Conservation (phyloP, 345 rosid genomes). For the Hypericum androsaemum region DNA sequence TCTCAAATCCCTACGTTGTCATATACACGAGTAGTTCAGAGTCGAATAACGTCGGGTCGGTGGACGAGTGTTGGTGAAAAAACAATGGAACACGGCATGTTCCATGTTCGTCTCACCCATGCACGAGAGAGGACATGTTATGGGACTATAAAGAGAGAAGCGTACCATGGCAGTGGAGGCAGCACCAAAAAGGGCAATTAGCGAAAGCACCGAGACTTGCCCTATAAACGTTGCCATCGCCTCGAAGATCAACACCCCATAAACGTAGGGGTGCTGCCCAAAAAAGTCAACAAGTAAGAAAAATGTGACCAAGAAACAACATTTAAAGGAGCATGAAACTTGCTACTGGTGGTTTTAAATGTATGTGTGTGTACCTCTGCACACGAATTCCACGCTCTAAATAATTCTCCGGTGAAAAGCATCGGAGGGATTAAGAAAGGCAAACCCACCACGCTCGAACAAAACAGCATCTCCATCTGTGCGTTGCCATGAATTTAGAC, state of each 20-base stretch:
- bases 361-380: constrained; percentile 53
- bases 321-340: no score
- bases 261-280: constrained; percentile 71
- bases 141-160: background rate
- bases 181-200: constrained; percentile 90
- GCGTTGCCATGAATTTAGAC: no score
- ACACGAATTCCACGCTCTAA: constrained; percentile 89
- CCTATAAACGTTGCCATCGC: constrained; percentile 95
- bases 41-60: no score
- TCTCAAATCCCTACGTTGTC: no score
- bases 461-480: constrained; percentile 93
- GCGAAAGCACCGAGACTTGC: constrained; percentile 85
- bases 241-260: constrained; percentile 82
- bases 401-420: constrained; percentile 90
- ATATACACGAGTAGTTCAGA: no score
- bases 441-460: constrained; percentile 85
- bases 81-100: no score
- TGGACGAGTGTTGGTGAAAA: no score
- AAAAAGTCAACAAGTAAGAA: background rate
- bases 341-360: no score
- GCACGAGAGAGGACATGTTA: no score
- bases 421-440: constrained; percentile 88
- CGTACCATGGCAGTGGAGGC: constrained; percentile 93
- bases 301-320: no score
- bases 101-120: no score